Evolutionary conservation across 768 basidiomycete species (phyloP), one percentile per base, ranked within the genome.

Genomic region (Kondoa malvinella): DNA sequence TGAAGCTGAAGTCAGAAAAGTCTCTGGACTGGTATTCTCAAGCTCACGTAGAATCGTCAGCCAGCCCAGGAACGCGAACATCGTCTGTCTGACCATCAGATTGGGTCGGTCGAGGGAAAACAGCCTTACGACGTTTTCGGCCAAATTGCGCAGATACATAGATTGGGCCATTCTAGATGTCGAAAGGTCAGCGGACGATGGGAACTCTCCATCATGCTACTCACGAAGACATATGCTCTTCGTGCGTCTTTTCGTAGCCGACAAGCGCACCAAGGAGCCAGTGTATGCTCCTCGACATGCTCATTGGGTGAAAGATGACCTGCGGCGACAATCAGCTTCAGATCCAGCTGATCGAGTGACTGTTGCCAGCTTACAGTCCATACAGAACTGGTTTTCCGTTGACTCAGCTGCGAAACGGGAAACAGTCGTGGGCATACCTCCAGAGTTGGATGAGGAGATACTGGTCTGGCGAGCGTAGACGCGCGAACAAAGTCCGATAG

Each of bases 131-230:
- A 79, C 77, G 64, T 78, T 78, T 68, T 80, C 79, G 25, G 78
- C 77, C n/a, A 80, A 66, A 50, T 78, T 77, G 4, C 79, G 69
- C 15, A 78, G 72, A 64, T 79, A 79, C 29, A 80, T 76, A 56
- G 74, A 76, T 60, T 57, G 17, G 8, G 56, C 29, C 15, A 66
- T 50, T 50, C 40, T 50, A 31, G 15, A 31, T 4, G 25, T 58
- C 59, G 30, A n/a, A 56, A n/a, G n/a, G n/a, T n/a, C n/a, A n/a
- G n/a, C n/a, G n/a, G n/a, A n/a, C n/a, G n/a, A n/a, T n/a, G n/a
- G n/a, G n/a, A n/a, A n/a, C n/a, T n/a, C n/a, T n/a, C n/a, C 58
- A 16, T 65, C 56, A 34, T 56, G 16, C 56, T 64, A 21, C 4
- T 1, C 25, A 33, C 34, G n/a, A 33, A 73, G 73, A 8, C 40